These are phyloP conservation scores for Amoebophrya sp. DNA, from an alignment of 169 alveolate species.

Conservation along the genomic window DNA sequence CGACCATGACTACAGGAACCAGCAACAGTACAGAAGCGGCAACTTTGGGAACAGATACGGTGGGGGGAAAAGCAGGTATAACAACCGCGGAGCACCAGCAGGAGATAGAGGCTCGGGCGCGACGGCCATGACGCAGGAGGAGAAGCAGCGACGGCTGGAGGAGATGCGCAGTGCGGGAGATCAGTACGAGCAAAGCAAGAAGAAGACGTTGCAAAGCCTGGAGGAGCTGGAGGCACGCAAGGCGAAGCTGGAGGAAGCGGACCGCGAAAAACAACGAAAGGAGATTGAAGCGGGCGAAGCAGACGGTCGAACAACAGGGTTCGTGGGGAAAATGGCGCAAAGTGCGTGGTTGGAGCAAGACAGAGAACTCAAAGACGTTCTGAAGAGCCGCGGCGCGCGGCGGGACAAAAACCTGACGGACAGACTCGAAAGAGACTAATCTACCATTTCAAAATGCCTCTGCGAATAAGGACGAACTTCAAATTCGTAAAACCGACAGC, in stretches of 20 bases:
- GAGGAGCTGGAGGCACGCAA: background rate
- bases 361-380: background rate
- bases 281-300: background rate
- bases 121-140: too few species aligned
- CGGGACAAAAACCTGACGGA: background rate
- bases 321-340: background rate
- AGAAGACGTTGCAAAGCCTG: background rate
- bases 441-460: too few species aligned
- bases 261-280: background rate
- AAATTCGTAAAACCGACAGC: too few species aligned
- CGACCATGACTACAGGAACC: too few species aligned
- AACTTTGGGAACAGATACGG: too few species aligned
- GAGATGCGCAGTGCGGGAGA: background rate
- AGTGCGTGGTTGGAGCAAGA: background rate
- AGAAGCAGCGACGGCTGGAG: background rate
- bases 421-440: background rate
- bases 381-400: background rate
- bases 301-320: background rate
- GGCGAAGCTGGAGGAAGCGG: background rate
- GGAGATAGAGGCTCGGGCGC: too few species aligned
- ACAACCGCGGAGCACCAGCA: too few species aligned
- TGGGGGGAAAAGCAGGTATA: too few species aligned
- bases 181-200: background rate
- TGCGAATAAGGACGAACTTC: too few species aligned
- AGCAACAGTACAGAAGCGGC: too few species aligned